These are phyloP conservation scores for Phytomonas sp. DNA, from an alignment of 208 protist genomes.

Conservation along the genomic window DNA sequence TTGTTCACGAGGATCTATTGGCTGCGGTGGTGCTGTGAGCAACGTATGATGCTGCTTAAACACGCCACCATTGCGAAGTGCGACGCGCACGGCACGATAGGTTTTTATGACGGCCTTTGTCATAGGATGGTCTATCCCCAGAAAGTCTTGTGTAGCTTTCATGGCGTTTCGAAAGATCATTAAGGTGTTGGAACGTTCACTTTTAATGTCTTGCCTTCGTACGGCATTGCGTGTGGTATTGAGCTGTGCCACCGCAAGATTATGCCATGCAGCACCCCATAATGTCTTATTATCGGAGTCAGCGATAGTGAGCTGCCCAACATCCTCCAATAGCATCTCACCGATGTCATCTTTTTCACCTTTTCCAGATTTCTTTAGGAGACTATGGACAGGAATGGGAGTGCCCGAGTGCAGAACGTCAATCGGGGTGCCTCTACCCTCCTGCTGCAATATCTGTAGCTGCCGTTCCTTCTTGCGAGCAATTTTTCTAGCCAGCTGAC, in stretches of 20 bases:
- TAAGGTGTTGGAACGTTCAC: conserved; percentile 65
- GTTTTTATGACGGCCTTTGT: conserved; percentile 53
- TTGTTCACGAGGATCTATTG: conserved; percentile 65
- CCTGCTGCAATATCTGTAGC: conserved; percentile 4
- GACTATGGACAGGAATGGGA: background rate
- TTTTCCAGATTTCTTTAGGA: background rate
- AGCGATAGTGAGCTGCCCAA: conserved; percentile 34
- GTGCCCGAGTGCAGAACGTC: background rate
- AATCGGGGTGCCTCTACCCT: background rate
- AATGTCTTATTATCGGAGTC: conserved; percentile 70
- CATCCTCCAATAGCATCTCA: conserved; percentile 25
- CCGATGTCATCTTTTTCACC: conserved; percentile 14
- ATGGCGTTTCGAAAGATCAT: conserved; percentile 80
- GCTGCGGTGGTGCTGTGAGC: conserved; percentile 45
- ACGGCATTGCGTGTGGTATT: conserved; percentile 47
- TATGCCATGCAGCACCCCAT: conserved; percentile 87
- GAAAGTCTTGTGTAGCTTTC: conserved; percentile 67
- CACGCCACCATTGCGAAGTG: conserved; percentile 44
- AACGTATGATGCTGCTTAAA: conserved; percentile 73
- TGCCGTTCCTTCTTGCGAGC: conserved; percentile 12
- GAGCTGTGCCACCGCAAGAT: conserved; percentile 76
- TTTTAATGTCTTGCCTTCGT: conserved; percentile 10
- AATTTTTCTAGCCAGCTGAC: conserved; percentile 18
- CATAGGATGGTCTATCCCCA: conserved; percentile 76
- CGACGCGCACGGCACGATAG: conserved; percentile 56